phyloP scores from a whole-genome alignment of 2,329 filamentous ascomycete species.

The Aspergillus chevalieri region DNA sequence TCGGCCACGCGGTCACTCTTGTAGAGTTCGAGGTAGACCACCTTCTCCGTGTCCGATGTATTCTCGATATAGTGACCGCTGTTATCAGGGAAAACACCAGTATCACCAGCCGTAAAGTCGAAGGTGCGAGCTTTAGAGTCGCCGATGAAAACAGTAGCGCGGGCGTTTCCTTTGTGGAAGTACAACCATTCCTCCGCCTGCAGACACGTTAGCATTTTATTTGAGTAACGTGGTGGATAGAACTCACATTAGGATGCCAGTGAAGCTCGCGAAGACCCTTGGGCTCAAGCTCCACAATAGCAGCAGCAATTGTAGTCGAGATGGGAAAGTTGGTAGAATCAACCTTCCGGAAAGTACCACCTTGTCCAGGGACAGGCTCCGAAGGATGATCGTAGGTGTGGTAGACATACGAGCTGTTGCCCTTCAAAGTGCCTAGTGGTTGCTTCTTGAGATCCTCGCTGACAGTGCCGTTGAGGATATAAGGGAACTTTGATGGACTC shows the following conservation, averaged over 20 bases:
- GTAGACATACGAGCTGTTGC: conserved; percentile 59
- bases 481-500: conserved; percentile 53
- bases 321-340: conserved; percentile 63
- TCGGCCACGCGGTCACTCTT: conserved; percentile 62
- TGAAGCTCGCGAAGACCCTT: conserved; percentile 60
- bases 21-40: conserved; percentile 65
- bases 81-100: conserved; percentile 63
- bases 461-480: conserved; percentile 55
- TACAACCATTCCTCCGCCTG: conserved; percentile 66
- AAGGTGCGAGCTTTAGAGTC: conserved; percentile 58
- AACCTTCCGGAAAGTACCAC: conserved; percentile 58
- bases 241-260: conserved; percentile 61
- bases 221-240: not conserved
- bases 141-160: conserved; percentile 61
- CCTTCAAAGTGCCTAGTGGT: conserved; percentile 45
- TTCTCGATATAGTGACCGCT: conserved; percentile 64
- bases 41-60: conserved; percentile 55
- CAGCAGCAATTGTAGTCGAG: conserved; percentile 59
- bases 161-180: conserved; percentile 58
- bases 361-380: conserved; percentile 54
- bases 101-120: conserved; percentile 62
- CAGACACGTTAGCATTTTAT: not conserved
- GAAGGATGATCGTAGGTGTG: conserved; percentile 51
- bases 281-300: conserved; percentile 59
- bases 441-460: conserved; percentile 40